These are phyloP conservation scores for Lasiosphaeris hirsuta DNA, from an alignment of 495 filamentous ascomycete genomes.

Conservation along the genomic window DNA sequence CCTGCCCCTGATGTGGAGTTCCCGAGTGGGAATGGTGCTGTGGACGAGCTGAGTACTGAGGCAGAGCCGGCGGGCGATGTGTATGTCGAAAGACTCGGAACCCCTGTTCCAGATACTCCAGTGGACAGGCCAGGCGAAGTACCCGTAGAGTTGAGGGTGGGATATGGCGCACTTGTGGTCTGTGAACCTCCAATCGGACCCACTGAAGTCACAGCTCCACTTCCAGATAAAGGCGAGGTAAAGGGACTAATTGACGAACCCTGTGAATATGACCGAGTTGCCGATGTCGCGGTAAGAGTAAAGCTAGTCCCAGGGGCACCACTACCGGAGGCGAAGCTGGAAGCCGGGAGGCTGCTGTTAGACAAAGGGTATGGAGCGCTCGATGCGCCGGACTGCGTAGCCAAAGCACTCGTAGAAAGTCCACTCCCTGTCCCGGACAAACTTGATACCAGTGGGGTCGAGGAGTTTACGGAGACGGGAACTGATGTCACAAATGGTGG, in stretches of 20 bases:
- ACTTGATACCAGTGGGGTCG: not conserved
- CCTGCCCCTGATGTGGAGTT: slow-evolving; percentile 4
- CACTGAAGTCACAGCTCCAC: not conserved
- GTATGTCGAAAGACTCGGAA: not conserved
- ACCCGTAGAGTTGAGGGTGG: slow-evolving; percentile 2
- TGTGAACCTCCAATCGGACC: slow-evolving; percentile 6
- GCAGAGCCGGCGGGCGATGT: not conserved
- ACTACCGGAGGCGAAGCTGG: slow-evolving; percentile 8
- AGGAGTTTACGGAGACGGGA: not conserved
- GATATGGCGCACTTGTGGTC: slow-evolving; percentile 9
- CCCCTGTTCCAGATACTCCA: slow-evolving; percentile 1
- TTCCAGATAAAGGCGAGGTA: not conserved
- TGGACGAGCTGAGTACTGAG: not conserved
- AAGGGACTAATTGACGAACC: too few species aligned
- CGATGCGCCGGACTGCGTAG: not conserved
- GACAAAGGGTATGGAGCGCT: slow-evolving; percentile 13
- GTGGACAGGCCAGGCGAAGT: slow-evolving; percentile 3
- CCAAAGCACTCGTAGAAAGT: not conserved
- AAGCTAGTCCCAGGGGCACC: slow-evolving; percentile 3
- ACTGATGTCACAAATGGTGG: not conserved
- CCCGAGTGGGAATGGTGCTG: not conserved
- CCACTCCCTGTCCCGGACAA: not conserved
- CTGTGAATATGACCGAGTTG: not conserved
- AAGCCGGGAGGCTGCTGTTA: slow-evolving; percentile 7
- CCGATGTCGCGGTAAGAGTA: not conserved